Base-by-base conservation (phyloP, 345 rosid genomes). In the Moricandia arvensis region DNA sequence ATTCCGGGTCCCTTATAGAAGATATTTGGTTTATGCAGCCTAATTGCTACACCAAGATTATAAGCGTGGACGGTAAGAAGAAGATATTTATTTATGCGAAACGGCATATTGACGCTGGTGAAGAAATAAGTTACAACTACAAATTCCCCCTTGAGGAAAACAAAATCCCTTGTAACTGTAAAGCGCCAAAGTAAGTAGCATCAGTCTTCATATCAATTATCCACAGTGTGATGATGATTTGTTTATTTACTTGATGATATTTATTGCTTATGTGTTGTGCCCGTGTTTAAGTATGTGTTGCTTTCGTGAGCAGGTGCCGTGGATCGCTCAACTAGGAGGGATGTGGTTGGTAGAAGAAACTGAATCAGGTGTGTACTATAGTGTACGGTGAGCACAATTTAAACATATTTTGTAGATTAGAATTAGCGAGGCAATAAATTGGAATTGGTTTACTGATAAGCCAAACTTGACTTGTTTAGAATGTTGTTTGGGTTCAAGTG, bases 81-180 rank as follows among this genome's bases (percentile, higher is more conserved):
- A 93, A 86, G 73, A 93, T 91, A 73, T 96, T 96, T 77, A 96
- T 96, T 62, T 96, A 96, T 82, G 91, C 99, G 26, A 96, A 96
- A 75, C 85, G 97, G 47, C 93, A 86, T 69, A 89, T 96, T 74
- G 79, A 76, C 16, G 85, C 86, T 18, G 98, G 99, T 71, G 98
- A 96, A 89, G 99, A 96, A 82, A 82, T 96, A 63, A 84, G 96
- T 70, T 96, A 96, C 77, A 96, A 96, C 83, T 96, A 93, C 89
- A 96, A 89, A 76, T 93, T 96, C 81, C 99, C 98, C 8, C 78
- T 96, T 84, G 99, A 93, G 81, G 98, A 91, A 67, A 82, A 89
- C 69, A 96, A 96, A 82, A 96, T 93, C 35, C 99, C 98, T 17
- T 96, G 99, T 84, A 88, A 91, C 88, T 96, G 99, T 81, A 91